Conservation (phyloP, 2,329 filamentous ascomycete genomes). For the Ophiocordyceps camponoti-saundersi region DNA sequence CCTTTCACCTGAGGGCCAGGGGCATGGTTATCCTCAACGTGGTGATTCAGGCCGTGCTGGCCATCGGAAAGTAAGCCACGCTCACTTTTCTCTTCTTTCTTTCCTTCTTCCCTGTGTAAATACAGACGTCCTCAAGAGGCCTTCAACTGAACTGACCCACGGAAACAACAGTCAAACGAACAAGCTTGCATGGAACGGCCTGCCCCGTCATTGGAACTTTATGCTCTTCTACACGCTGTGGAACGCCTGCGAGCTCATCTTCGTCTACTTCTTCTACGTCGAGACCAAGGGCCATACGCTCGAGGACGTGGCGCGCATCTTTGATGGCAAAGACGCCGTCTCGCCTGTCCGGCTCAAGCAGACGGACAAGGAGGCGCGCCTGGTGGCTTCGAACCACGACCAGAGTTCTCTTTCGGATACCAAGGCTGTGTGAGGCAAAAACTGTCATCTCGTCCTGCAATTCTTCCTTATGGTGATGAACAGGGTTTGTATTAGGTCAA, state of each 20-base stretch:
- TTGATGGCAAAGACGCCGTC: constrained; percentile 46
- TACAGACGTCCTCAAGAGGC: too few relatives aligned
- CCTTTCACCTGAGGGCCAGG: constrained; percentile 39
- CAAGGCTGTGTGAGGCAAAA: constrained; percentile 15
- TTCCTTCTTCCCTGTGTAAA: too few relatives aligned
- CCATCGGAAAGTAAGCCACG: constrained; percentile 37
- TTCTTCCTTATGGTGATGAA: too few relatives aligned
- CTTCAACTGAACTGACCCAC: not conserved
- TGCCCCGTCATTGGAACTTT: constrained; percentile 45
- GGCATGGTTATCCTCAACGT: constrained; percentile 50
- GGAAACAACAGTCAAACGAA: constrained; percentile 33
- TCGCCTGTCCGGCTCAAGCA: constrained; percentile 36
- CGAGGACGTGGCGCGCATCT: constrained; percentile 26
- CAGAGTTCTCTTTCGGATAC: constrained; percentile 3
- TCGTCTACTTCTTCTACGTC: constrained; percentile 50
- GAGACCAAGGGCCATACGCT: constrained; percentile 57
- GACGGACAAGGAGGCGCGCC: constrained; percentile 35
- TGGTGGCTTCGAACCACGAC: constrained; percentile 7
- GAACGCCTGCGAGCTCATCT: constrained; percentile 41
- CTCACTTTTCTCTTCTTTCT: not conserved
- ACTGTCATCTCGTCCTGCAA: too few relatives aligned
- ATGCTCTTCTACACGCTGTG: constrained; percentile 50
- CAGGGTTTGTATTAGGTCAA: too few relatives aligned
- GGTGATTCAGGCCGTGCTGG: constrained; percentile 41
- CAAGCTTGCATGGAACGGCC: constrained; percentile 41